Percentiles rank a stretch among this genome's conserved stretches.
phyloP scores from a whole-genome alignment of 169 alveolate genomes.

The Pseudocohnilembus persalinus region DNA sequence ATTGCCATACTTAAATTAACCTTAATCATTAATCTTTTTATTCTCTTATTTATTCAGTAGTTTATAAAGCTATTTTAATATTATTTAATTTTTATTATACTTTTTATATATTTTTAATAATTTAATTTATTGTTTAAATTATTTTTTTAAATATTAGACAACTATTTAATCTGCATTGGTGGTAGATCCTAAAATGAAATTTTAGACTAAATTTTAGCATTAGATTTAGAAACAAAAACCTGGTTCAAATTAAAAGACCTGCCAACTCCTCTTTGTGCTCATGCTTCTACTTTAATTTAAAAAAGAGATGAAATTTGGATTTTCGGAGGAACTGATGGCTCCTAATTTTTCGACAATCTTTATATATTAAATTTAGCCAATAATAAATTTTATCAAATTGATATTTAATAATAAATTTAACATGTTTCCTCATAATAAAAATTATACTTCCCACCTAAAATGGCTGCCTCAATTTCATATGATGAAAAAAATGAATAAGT shows the following conservation, averaged over 20 bases:
- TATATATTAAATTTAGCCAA: neutral
- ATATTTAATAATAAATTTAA: neutral
- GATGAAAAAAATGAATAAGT: neutral
- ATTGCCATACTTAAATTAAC: too few relatives aligned
- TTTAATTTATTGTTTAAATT: too few relatives aligned
- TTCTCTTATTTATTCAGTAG: too few relatives aligned
- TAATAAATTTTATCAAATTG: constrained; percentile 16
- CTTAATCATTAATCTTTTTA: too few relatives aligned
- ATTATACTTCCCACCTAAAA: constrained; percentile 1
- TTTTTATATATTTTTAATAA: too few relatives aligned
- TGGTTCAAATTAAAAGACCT: neutral
- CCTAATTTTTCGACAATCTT: constrained; percentile 10
- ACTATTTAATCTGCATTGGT: constrained; percentile 9
- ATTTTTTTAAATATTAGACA: too few relatives aligned
- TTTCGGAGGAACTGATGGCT: constrained; percentile 23
- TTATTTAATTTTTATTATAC: too few relatives aligned
- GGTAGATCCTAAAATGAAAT: constrained; percentile 14
- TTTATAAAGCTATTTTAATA: too few relatives aligned
- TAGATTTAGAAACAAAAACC: neutral
- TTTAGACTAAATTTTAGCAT: constrained; percentile 2
- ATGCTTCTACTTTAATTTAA: constrained; percentile 2
- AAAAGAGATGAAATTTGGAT: constrained; percentile 7
- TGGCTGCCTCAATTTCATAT: constrained; percentile 19
- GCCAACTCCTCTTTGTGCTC: constrained; percentile 20
- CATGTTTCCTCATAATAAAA: neutral